Evolutionary conservation across 257 asterid species (phyloP).

Genomic region (Lantana camara): DNA sequence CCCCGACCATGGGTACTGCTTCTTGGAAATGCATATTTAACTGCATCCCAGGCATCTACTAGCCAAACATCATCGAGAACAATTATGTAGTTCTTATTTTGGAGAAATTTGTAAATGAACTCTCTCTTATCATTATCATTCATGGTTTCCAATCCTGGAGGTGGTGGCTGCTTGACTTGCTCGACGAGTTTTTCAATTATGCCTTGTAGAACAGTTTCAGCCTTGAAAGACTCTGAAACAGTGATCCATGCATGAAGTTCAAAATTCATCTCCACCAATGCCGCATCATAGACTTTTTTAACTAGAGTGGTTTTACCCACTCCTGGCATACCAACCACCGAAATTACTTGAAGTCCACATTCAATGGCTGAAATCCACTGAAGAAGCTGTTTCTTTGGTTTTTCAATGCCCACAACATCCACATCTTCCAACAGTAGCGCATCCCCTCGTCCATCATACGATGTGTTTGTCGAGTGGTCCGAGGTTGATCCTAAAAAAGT

Average conservation of each 20-base stretch:
- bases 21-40: slow-evolving; percentile 1
- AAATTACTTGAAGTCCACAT: neutral
- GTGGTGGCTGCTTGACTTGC: neutral
- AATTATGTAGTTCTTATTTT: no score
- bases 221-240: no score
- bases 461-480: no score
- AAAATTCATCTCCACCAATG: slow-evolving; percentile 6
- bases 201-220: slow-evolving; percentile 10
- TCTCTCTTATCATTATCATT: no score
- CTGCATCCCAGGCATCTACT: slow-evolving; percentile 5
- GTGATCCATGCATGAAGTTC: slow-evolving; percentile 18
- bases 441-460: no score
- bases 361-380: neutral
- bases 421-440: no score
- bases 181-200: neutral
- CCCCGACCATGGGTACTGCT: neutral
- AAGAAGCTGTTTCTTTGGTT: slow-evolving; percentile 23
- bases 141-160: neutral
- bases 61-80: neutral
- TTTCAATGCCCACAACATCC: no score
- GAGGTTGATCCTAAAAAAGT: no score
- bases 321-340: slow-evolving; percentile 1
- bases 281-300: slow-evolving; percentile 7
- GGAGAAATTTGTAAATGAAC: no score
- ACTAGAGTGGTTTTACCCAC: slow-evolving; percentile 25